These are phyloP conservation scores for Trichophyton mentagrophytes DNA, from an alignment of 2,329 filamentous ascomycete genomes.

Conservation along the genomic window DNA sequence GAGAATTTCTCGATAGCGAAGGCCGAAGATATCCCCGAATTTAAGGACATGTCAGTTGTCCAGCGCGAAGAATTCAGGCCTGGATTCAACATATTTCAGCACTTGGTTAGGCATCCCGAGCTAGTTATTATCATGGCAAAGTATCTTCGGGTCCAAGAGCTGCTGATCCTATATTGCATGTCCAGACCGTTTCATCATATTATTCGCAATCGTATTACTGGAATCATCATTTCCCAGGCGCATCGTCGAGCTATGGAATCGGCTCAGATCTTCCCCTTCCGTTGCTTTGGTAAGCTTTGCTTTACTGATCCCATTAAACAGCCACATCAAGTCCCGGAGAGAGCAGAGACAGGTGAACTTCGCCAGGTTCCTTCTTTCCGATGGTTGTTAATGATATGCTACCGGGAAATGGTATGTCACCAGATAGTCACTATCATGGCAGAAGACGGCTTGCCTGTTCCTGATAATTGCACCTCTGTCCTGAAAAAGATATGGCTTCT, in stretches of 20 bases:
- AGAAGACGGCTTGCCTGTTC: conserved; percentile 45
- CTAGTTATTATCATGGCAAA: conserved; percentile 44
- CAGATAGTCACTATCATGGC: conserved; percentile 53
- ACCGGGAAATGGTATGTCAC: conserved; percentile 42
- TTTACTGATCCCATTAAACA: conserved; percentile 46
- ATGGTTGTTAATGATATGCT: conserved; percentile 56
- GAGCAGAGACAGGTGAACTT: conserved; percentile 22
- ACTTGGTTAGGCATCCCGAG: conserved; percentile 26
- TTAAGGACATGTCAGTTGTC: not conserved
- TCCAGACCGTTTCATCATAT: conserved; percentile 50
- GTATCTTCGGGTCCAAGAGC: conserved; percentile 42
- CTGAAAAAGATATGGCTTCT: conserved; percentile 60
- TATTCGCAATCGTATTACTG: conserved; percentile 47
- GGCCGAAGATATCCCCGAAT: not conserved
- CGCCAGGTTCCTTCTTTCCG: conserved; percentile 49
- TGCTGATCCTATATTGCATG: conserved; percentile 53
- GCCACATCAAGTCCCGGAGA: conserved; percentile 27
- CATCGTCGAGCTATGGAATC: conserved; percentile 43
- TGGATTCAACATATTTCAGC: conserved; percentile 11
- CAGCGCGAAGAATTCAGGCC: not conserved
- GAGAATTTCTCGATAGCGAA: conserved; percentile 9
- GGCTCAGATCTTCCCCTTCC: conserved; percentile 47
- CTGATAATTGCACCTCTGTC: conserved; percentile 34
- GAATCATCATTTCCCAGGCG: conserved; percentile 46
- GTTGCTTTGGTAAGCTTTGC: conserved; percentile 45